phyloP scores from a whole-genome alignment of 2,329 filamentous ascomycete species.

The Neofusicoccum laricinum region DNA sequence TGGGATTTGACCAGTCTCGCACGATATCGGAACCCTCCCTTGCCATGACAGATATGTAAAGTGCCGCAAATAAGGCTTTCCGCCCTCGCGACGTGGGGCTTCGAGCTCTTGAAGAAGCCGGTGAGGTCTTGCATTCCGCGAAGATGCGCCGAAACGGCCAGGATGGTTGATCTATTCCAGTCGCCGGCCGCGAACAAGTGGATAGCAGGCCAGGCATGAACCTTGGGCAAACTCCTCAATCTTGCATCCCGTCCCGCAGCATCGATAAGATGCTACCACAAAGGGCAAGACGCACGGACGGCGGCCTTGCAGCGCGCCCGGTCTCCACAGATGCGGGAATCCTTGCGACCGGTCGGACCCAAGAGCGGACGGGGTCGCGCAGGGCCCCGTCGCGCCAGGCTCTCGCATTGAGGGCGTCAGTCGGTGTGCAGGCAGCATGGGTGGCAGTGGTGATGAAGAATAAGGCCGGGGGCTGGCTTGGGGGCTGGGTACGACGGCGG shows the following conservation, averaged over 20 bases:
- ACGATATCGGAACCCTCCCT: not conserved
- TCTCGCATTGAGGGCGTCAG: not conserved
- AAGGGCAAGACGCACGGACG: not conserved
- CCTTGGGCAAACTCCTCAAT: not conserved
- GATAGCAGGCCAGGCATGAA: not conserved
- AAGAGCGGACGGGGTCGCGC: too few relatives aligned
- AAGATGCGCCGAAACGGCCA: not conserved
- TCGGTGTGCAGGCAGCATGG: not conserved
- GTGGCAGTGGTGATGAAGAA: not conserved
- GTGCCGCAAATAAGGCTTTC: not conserved
- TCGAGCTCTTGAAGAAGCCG: not conserved
- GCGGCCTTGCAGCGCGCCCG: not conserved
- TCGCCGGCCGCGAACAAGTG: not conserved
- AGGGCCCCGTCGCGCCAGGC: not conserved
- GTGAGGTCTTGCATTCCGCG: not conserved
- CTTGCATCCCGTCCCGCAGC: not conserved
- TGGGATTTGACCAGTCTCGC: not conserved
- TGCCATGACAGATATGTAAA: not conserved
- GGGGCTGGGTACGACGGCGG: conserved; percentile 8
- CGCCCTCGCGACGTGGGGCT: too few relatives aligned
- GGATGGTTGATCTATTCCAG: not conserved
- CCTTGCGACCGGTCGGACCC: not conserved
- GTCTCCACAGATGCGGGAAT: not conserved
- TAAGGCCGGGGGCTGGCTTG: not conserved
- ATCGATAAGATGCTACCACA: not conserved